Evolutionary conservation across 805 yeast species (phyloP), one percentile per base, ranked within the genome.

Genomic region (Wickerhamiella kurtzmanii): DNA sequence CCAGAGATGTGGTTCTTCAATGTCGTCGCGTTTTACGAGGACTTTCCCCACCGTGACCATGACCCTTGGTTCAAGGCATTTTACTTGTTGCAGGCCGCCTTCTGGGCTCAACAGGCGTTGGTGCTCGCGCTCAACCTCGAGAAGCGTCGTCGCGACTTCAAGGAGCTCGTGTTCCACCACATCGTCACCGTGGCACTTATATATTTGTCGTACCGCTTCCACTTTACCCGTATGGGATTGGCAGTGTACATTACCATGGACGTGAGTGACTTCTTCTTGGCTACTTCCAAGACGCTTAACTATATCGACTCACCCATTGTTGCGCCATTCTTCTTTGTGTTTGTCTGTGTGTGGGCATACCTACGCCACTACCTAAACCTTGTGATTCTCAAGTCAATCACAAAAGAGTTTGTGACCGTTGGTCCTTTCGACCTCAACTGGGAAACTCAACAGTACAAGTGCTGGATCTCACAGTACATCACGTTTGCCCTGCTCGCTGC

Each of bases 81-180:
- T 61, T 92, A 92, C 63, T 69, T 92, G 51, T 78, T 83, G 38
- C 97, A 92, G 68, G 96, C 97, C 4, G 82, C 96, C 3, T 92
- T 86, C 65, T 92, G 99, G 99, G 79, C 87, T 19, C 99, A 92
- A 68, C 98, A 92, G 67, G 80, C 94, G 1, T 78, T 83, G 37
- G 82, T 92, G 28, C 70, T 92, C 53, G 67, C 77, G 41, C 71
- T 92, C 53, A 95, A 82, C 64, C 72, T 92, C 50, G 99, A 92
- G 65, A 85, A 85, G 63, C 97, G 96, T 48, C 76, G 99, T 64
- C 88, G 87, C 65, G 99, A 92, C 64, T 88, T 79, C 66, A 69
- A 79, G 56, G 98, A 92, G 65, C 74, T 92, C 50, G 84, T 89
- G 37, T 79, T 85, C 64, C 99, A 92, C 65, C 99, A 92, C 63